These are phyloP conservation scores for Apium graveolens DNA, from an alignment of 129 eudicot genomes.

Conservation along the genomic window DNA sequence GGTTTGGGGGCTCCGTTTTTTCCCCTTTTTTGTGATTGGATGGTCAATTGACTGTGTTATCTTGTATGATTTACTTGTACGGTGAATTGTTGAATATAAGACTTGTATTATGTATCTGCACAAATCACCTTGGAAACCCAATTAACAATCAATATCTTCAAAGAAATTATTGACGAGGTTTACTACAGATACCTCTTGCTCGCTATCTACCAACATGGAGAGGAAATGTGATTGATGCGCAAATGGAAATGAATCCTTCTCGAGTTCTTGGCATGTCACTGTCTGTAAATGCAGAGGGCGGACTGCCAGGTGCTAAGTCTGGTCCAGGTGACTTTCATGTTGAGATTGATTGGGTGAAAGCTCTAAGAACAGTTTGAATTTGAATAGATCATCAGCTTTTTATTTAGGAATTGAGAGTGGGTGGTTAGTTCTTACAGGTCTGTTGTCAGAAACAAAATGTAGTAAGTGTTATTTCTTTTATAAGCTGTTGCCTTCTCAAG, in stretches of 20 bases:
- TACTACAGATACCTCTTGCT: slow-evolving; percentile 69
- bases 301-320: slow-evolving; percentile 68
- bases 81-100: background rate
- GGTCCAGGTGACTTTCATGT: slow-evolving; percentile 87
- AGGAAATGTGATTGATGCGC: slow-evolving; percentile 68
- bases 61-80: background rate
- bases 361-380: slow-evolving; percentile 37
- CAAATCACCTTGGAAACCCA: background rate
- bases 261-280: slow-evolving; percentile 85
- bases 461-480: background rate
- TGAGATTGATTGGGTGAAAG: slow-evolving; percentile 92
- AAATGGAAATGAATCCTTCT: slow-evolving; percentile 80
- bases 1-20: background rate
- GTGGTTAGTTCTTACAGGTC: background rate
- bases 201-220: slow-evolving; percentile 93
- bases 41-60: background rate
- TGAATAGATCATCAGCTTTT: background rate
- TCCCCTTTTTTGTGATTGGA: too few relatives aligned
- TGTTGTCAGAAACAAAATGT: background rate
- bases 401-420: background rate
- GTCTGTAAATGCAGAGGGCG: slow-evolving; percentile 82
- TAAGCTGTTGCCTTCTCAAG: background rate
- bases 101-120: too few relatives aligned
- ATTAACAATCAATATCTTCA: background rate
- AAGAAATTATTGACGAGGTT: background rate